phyloP scores from a whole-genome alignment of 108 stramenopile species.

The Cyclotella sp. region DNA sequence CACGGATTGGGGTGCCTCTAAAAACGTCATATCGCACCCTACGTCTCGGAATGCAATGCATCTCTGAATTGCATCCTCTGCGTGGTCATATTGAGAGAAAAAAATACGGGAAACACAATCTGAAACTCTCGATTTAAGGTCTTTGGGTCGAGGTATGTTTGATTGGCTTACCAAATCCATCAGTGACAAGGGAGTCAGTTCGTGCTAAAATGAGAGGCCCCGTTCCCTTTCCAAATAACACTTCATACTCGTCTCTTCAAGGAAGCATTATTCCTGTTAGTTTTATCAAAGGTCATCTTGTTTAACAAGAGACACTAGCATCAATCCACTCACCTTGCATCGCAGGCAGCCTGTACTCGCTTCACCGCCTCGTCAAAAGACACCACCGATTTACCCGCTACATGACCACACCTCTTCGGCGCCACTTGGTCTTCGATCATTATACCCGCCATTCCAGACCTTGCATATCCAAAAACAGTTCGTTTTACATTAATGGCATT shows the following conservation, averaged over 20 bases:
- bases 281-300: conserved; percentile 1
- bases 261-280: not conserved
- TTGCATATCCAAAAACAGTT: conserved; percentile 84
- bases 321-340: conserved; percentile 69
- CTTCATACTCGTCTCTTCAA: conserved; percentile 80
- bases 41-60: conserved; percentile 92
- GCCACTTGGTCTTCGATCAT: conserved; percentile 98
- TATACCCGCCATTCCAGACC: conserved; percentile 95
- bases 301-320: not conserved
- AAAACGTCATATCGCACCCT: conserved; percentile 94
- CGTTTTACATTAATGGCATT: conserved; percentile 95
- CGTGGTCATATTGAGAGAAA: not conserved
- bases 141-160: not conserved
- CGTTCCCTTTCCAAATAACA: conserved; percentile 72
- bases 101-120: not conserved
- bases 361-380: conserved; percentile 86
- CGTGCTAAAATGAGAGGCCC: conserved; percentile 90
- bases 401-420: conserved; percentile 96
- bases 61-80: conserved; percentile 89
- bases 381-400: conserved; percentile 92
- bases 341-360: conserved; percentile 92
- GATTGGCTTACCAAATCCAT: conserved; percentile 78
- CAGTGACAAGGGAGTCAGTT: conserved; percentile 90
- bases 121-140: not conserved
- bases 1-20: conserved; percentile 88